Evolutionary conservation across 371 early-diverging fungal species (phyloP).

Genomic region (Apophysomyces sp.): DNA sequence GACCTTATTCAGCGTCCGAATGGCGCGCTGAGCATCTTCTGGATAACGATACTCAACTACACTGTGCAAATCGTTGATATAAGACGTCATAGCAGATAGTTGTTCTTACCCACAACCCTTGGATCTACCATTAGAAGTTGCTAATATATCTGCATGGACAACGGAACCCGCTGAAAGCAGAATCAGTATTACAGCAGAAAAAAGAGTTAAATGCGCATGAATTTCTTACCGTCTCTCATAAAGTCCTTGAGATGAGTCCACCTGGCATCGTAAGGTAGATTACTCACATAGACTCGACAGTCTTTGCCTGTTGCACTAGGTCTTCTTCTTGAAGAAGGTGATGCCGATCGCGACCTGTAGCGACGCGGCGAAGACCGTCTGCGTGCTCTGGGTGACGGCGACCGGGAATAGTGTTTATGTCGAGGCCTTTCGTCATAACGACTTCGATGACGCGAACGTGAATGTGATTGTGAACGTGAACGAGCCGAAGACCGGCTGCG

Average conservation of each 20-base stretch:
- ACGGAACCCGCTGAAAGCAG: constrained; percentile 62
- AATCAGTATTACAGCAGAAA: background rate
- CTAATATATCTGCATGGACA: constrained; percentile 68
- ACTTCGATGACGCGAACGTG: constrained; percentile 10
- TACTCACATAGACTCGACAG: constrained; percentile 68
- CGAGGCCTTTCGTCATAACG: constrained; percentile 8
- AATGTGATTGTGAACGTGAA: background rate
- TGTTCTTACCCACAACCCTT: constrained; percentile 58
- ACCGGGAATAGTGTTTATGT: constrained; percentile 16
- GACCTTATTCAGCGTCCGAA: constrained; percentile 69
- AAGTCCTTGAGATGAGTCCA: constrained; percentile 73
- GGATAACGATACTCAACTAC: constrained; percentile 79
- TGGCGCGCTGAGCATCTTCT: constrained; percentile 82
- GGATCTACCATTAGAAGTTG: constrained; percentile 58
- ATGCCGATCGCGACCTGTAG: constrained; percentile 15
- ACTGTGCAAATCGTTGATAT: constrained; percentile 23
- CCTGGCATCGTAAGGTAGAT: constrained; percentile 61
- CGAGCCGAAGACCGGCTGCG: background rate
- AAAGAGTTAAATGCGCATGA: background rate
- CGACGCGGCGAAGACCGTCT: constrained; percentile 9
- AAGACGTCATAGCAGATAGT: background rate
- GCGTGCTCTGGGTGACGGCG: constrained; percentile 13
- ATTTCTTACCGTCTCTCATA: constrained; percentile 69
- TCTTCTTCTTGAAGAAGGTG: background rate
- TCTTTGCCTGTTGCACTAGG: constrained; percentile 19